Base-by-base conservation (phyloP, 352 stramenopile species). In the Aphanomyces cochlioides region DNA sequence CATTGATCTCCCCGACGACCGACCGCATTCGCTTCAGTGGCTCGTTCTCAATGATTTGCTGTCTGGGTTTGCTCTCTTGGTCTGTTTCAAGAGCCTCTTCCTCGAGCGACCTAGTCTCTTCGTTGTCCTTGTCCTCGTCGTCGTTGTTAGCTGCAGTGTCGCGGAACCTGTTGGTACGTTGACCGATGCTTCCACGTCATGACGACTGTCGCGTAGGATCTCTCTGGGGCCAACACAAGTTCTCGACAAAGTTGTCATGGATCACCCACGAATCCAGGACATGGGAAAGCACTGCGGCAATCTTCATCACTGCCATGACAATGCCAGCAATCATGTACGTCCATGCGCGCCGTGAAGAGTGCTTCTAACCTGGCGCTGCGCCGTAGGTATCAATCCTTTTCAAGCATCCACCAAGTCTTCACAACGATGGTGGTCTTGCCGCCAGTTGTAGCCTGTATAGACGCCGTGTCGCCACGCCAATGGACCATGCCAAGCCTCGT, bases 1-100 rank as follows among this genome's bases (percentile, higher is more conserved):
- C 57, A 77, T 93, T 28, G 87, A 93, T 67, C 87, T 85, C 12
- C 87, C 87, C 1, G 87, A 94, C 54, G 87, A 94, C 68, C 81
- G 87, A 4, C 87, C 87, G 39, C 79, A 94, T 76, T 92, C 86
- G 74, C 77, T 94, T 60, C 92, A 90, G 75, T 94, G 86, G 86
- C 82, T 94, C 74, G 85, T 50, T n/a, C 74, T 63, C 7, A 74
- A 74, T 50, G 67, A 79, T 4, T 47, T 64, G 19, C 13, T 60
- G 15, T 40, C 66, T n/a, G 57, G 76, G 58, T 56, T 73, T 68
- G 45, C 43, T 73, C 13, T 78, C 67, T 34, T 79, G 15, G 47
- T 61, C 10, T 12, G 56, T 6, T 61, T 70, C 28, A 34, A 39
- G 13, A 37, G 8, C 13, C 54, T 61, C n/a, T 8, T 70, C 7